These are phyloP conservation scores for Neofusicoccum sp. DNA, from an alignment of 2,329 filamentous ascomycete species.

Conservation along the genomic window DNA sequence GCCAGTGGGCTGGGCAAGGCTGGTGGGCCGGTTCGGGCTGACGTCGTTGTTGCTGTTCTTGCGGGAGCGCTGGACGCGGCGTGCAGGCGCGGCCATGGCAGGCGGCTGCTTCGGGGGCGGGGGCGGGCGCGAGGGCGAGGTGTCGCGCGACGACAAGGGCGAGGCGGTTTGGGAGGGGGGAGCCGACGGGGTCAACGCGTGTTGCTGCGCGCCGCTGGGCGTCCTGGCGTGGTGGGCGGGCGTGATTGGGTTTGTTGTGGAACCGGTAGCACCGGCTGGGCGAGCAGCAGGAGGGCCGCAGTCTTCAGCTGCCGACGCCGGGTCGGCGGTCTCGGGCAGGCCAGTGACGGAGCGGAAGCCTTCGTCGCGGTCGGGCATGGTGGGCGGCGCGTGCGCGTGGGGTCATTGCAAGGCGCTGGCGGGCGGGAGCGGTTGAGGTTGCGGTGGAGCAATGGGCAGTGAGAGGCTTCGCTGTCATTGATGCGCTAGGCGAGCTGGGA, in stretches of 20 bases:
- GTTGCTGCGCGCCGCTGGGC: conserved; percentile 21
- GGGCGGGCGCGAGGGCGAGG: conserved; percentile 40
- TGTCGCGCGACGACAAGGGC: conserved; percentile 48
- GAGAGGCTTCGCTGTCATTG: conserved; percentile 14
- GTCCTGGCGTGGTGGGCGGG: conserved; percentile 22
- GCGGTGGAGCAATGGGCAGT: conserved; percentile 17
- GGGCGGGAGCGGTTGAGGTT: conserved; percentile 16
- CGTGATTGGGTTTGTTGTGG: conserved; percentile 21
- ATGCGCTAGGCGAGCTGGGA: conserved; percentile 12
- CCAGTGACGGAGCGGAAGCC: conserved; percentile 39
- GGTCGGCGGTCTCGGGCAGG: conserved; percentile 38
- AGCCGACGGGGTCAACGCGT: background rate
- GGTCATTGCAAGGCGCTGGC: conserved; percentile 19
- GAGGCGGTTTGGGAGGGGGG: conserved; percentile 40
- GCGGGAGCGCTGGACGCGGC: conserved; percentile 36
- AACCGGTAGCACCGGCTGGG: conserved; percentile 15
- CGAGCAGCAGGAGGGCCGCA: conserved; percentile 14
- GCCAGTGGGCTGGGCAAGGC: conserved; percentile 32
- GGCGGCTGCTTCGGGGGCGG: conserved; percentile 18
- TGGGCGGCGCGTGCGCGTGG: conserved; percentile 27
- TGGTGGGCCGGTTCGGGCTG: conserved; percentile 41
- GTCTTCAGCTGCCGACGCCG: conserved; percentile 23
- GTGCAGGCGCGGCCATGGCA: conserved; percentile 11
- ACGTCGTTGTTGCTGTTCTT: conserved; percentile 45
- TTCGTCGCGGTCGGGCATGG: conserved; percentile 33